A percentile compares a stretch with the other conserved stretches of the same genome.
These are phyloP conservation scores for Dendryphion nanum DNA, from an alignment of 2,329 filamentous ascomycete species.

Conservation along the genomic window DNA sequence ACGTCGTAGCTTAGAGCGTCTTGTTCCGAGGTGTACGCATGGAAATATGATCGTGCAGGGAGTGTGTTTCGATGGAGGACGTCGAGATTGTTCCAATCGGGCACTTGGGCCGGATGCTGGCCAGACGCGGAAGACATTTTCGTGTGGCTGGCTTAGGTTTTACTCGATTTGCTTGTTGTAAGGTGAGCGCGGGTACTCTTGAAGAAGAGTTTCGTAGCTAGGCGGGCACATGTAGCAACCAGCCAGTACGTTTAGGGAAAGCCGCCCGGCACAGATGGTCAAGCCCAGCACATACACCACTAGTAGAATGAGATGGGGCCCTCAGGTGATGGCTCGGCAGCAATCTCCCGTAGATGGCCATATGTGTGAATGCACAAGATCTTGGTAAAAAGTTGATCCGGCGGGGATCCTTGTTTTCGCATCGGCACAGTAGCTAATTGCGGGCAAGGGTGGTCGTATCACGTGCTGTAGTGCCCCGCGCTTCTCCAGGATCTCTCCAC, in stretches of 20 bases:
- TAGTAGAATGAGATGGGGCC: slow-evolving; percentile 7
- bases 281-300: too few species aligned
- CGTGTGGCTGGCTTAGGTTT: not conserved
- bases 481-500: too few species aligned
- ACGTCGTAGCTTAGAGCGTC: slow-evolving; percentile 48
- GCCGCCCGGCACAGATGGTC: slow-evolving; percentile 1
- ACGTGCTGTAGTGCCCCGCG: too few species aligned
- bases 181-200: not conserved
- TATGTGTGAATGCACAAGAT: too few species aligned
- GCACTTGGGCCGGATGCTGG: slow-evolving; percentile 25
- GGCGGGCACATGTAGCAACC: too few species aligned
- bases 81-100: slow-evolving; percentile 62
- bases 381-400: too few species aligned
- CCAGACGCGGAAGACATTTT: slow-evolving; percentile 6
- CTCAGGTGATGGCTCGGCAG: slow-evolving; percentile 8
- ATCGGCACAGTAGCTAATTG: too few species aligned
- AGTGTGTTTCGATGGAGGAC: slow-evolving; percentile 62
- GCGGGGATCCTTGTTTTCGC: too few species aligned
- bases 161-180: not conserved
- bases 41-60: slow-evolving; percentile 57
- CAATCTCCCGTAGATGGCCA: too few species aligned
- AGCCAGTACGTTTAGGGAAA: slow-evolving; percentile 1
- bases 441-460: too few species aligned
- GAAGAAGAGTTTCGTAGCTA: not conserved
- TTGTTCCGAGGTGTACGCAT: slow-evolving; percentile 50